A percentile compares a stretch with the other conserved stretches of the same genome.
These are phyloP conservation scores for Xylaria cubensis DNA, from an alignment of 495 filamentous ascomycete genomes.

Conservation along the genomic window DNA sequence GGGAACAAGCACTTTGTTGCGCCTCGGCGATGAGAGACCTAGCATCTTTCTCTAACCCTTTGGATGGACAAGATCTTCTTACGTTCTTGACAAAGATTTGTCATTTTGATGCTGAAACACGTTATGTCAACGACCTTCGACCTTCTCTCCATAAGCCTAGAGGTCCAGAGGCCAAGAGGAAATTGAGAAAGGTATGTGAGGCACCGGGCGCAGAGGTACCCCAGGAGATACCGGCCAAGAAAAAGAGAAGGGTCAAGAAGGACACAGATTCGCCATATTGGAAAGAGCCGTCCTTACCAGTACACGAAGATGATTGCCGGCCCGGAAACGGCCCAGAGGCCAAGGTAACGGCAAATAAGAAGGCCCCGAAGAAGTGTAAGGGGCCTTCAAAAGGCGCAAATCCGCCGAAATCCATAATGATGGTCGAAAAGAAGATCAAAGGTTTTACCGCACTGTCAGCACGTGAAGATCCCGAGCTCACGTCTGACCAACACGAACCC, in stretches of 20 bases:
- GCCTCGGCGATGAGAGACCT: conserved; percentile 38
- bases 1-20: conserved; percentile 40
- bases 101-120: not conserved
- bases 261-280: conserved; percentile 14
- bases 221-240: not conserved
- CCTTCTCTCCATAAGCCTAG: not conserved
- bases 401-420: not conserved
- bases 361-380: not conserved
- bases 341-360: not conserved
- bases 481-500: not conserved
- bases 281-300: not conserved
- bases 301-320: not conserved
- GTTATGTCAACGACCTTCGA: not conserved
- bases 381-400: not conserved
- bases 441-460: not conserved
- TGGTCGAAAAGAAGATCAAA: not conserved
- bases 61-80: conserved; percentile 35
- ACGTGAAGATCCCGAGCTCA: not conserved
- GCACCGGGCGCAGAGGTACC: not conserved
- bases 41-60: conserved; percentile 26
- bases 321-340: not conserved
- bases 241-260: not conserved
- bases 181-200: conserved; percentile 23
- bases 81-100: conserved; percentile 30
- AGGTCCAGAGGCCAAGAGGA: not conserved